Evolutionary conservation across 2,329 filamentous ascomycete genomes (phyloP).

Genomic region (Periconia macrospinosa): DNA sequence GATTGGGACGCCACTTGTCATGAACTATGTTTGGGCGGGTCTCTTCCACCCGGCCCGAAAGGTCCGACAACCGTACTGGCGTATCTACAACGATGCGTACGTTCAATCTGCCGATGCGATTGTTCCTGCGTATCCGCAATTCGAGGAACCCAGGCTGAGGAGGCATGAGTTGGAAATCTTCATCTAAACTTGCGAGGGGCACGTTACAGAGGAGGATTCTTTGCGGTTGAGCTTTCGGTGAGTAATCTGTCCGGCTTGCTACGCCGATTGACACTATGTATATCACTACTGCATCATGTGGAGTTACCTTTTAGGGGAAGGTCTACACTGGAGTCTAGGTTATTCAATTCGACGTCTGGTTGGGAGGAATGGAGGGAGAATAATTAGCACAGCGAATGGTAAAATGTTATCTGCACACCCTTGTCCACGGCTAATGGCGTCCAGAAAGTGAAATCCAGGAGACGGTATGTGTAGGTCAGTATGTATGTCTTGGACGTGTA

Average conservation of each 20-base stretch:
- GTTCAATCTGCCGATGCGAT: conserved; percentile 91
- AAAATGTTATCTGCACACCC: conserved; percentile 3
- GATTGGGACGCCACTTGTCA: conserved; percentile 84
- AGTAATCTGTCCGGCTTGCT: neutral
- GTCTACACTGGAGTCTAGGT: conserved; percentile 7
- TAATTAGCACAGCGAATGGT: conserved; percentile 3
- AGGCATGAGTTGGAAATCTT: conserved; percentile 82
- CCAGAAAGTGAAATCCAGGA: neutral
- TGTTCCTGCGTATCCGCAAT: conserved; percentile 91
- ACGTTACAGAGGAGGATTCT: neutral
- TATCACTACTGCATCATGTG: conserved; percentile 7
- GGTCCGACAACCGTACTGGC: conserved; percentile 92
- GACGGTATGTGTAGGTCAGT: neutral
- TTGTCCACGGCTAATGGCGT: conserved; percentile 1
- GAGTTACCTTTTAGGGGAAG: neutral
- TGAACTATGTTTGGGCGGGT: conserved; percentile 98
- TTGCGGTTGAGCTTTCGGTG: neutral
- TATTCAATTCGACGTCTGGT: neutral
- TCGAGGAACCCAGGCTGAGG: conserved; percentile 78
- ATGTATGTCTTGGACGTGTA: neutral
- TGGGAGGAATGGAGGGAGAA: neutral
- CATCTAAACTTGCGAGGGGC: conserved; percentile 55
- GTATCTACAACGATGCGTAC: conserved; percentile 95
- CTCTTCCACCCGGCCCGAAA: conserved; percentile 96
- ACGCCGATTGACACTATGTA: conserved; percentile 3